Conservation (phyloP, 257 asterid species). For the Coffea canephora region DNA sequence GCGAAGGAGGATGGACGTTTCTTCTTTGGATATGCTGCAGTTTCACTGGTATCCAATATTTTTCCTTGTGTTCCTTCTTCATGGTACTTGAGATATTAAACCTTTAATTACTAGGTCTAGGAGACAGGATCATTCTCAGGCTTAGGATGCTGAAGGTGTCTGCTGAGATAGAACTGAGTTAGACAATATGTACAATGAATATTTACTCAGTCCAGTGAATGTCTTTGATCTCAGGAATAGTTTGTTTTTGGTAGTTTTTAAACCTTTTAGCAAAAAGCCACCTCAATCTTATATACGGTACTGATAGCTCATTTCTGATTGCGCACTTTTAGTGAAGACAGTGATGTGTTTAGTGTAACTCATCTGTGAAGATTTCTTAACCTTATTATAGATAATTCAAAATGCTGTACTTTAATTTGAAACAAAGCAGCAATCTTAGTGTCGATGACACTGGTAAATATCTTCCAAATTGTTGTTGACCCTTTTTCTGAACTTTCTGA, state of each 20-base stretch:
- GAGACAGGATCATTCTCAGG: too few relatives aligned
- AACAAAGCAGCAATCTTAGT: background rate
- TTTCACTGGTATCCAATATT: constrained; percentile 70
- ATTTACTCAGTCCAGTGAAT: background rate
- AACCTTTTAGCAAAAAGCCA: background rate
- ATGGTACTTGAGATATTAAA: background rate
- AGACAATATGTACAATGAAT: background rate
- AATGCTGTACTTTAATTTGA: background rate
- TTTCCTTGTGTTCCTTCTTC: constrained; percentile 10
- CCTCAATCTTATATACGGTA: background rate
- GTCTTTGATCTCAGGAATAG: background rate
- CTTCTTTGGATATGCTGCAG: constrained; percentile 95
- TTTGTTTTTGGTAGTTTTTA: background rate
- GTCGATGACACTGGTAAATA: background rate
- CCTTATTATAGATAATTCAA: background rate
- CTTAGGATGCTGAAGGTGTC: background rate
- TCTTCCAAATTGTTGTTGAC: background rate
- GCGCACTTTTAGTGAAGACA: background rate
- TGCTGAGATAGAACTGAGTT: background rate
- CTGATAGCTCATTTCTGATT: background rate
- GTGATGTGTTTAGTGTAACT: background rate
- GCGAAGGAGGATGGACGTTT: constrained; percentile 88
- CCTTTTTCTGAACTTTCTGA: constrained; percentile 8
- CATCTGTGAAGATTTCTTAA: background rate
- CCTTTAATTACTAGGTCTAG: background rate